These are phyloP conservation scores for Tylopilus sp. DNA, from an alignment of 768 basidiomycete species.

Conservation along the genomic window DNA sequence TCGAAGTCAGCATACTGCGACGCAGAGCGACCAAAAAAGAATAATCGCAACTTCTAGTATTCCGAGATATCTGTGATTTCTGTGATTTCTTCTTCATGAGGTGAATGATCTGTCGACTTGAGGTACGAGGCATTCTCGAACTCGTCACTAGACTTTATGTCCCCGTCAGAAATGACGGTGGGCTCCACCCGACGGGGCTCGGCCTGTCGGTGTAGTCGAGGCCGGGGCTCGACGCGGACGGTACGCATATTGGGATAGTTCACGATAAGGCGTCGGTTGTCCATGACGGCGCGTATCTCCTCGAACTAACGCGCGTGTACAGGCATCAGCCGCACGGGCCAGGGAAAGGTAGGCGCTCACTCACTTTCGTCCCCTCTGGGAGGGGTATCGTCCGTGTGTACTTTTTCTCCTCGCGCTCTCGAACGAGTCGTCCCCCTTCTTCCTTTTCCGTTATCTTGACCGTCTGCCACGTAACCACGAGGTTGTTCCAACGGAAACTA, in stretches of 20 bases:
- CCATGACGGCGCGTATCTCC: slow-evolving; percentile 67
- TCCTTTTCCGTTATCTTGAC: slow-evolving; percentile 58
- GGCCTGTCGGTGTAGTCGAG: slow-evolving; percentile 18
- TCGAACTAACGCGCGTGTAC: slow-evolving; percentile 56
- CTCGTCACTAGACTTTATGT: slow-evolving; percentile 27
- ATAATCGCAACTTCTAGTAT: slow-evolving; percentile 22
- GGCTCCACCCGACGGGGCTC: slow-evolving; percentile 32
- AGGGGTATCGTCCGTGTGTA: slow-evolving; percentile 67
- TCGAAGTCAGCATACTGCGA: slow-evolving; percentile 6
- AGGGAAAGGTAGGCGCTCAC: slow-evolving; percentile 14
- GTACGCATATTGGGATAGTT: slow-evolving; percentile 54
- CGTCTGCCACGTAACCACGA: slow-evolving; percentile 66
- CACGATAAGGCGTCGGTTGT: slow-evolving; percentile 55
- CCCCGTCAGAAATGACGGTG: slow-evolving; percentile 31
- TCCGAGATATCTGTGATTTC: slow-evolving; percentile 29
- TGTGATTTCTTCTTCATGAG: slow-evolving; percentile 20
- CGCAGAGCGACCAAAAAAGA: slow-evolving; percentile 2
- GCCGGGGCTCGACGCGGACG: slow-evolving; percentile 33
- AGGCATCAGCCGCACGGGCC: neutral
- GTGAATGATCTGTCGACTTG: slow-evolving; percentile 24
- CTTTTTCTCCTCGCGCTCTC: slow-evolving; percentile 61
- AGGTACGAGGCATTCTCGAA: slow-evolving; percentile 24
- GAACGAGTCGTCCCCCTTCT: slow-evolving; percentile 56
- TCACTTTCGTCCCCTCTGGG: slow-evolving; percentile 69
- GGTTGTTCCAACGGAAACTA: slow-evolving; percentile 58